phyloP scores from a whole-genome alignment of 768 basidiomycete genomes.

The Kwoniella dejecticola region DNA sequence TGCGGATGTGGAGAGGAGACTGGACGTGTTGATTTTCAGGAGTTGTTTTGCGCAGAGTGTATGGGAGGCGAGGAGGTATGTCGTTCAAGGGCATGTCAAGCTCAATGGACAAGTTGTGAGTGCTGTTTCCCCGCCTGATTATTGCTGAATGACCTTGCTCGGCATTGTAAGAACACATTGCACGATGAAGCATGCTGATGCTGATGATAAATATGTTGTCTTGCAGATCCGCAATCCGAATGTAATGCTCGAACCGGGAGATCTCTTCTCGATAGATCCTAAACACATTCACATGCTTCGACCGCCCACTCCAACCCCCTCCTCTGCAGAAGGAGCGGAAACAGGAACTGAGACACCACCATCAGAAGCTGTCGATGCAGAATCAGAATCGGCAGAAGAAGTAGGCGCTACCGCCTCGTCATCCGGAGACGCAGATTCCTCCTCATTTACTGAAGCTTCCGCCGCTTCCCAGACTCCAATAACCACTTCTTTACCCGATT shows the following conservation, averaged over 20 bases:
- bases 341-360: background rate
- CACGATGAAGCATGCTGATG: too few species aligned
- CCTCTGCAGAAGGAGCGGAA: slow-evolving; percentile 11
- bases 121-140: slow-evolving; percentile 10
- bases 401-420: slow-evolving; percentile 28
- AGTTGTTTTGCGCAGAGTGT: slow-evolving; percentile 84
- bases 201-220: too few species aligned
- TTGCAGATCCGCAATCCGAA: slow-evolving; percentile 78
- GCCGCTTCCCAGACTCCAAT: slow-evolving; percentile 18
- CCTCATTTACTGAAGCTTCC: slow-evolving; percentile 20
- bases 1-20: slow-evolving; percentile 84
- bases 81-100: slow-evolving; percentile 81
- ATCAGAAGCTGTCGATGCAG: background rate
- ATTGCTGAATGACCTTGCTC: background rate
- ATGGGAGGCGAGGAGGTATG: slow-evolving; percentile 82
- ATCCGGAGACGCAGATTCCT: slow-evolving; percentile 34
- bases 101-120: slow-evolving; percentile 87
- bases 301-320: slow-evolving; percentile 2
- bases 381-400: slow-evolving; percentile 27
- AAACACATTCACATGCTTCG: slow-evolving; percentile 72
- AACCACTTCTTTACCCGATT: slow-evolving; percentile 4
- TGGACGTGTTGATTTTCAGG: slow-evolving; percentile 90
- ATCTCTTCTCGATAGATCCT: slow-evolving; percentile 89
- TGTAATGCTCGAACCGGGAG: slow-evolving; percentile 85
- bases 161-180: too few species aligned